Percentiles rank a stretch among this genome's conserved stretches.
phyloP scores from a whole-genome alignment of 768 basidiomycete species.

The Paxillus rubicundulus region DNA sequence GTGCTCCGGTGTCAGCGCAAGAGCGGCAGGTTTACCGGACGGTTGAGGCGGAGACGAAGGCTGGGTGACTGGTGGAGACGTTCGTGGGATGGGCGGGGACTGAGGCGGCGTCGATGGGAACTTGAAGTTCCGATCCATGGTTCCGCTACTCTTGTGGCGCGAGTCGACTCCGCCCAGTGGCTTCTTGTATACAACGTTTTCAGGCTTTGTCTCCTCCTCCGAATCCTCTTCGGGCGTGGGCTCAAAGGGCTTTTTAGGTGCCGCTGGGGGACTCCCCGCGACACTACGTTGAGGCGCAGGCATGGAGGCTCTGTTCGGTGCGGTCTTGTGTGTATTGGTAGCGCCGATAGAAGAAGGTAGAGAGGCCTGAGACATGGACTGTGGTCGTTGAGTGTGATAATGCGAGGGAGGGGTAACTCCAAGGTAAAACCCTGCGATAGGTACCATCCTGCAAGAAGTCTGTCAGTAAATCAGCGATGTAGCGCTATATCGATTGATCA shows the following conservation, averaged over 20 bases:
- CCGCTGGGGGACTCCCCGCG: slow-evolving; percentile 41
- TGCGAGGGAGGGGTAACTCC: slow-evolving; percentile 55
- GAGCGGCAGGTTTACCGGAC: slow-evolving; percentile 22
- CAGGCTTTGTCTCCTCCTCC: slow-evolving; percentile 34
- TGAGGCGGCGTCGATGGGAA: slow-evolving; percentile 47
- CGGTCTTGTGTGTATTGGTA: slow-evolving; percentile 31
- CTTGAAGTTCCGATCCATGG: slow-evolving; percentile 76
- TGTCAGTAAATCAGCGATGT: neutral
- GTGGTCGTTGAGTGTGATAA: slow-evolving; percentile 47
- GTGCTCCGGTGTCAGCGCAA: neutral
- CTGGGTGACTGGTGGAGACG: slow-evolving; percentile 29
- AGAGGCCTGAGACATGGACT: slow-evolving; percentile 74
- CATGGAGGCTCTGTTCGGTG: slow-evolving; percentile 64
- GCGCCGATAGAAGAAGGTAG: slow-evolving; percentile 42
- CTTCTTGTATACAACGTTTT: slow-evolving; percentile 24
- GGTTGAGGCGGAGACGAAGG: slow-evolving; percentile 23
- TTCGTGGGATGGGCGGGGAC: slow-evolving; percentile 12
- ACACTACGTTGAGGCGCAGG: slow-evolving; percentile 51
- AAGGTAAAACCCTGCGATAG: slow-evolving; percentile 81
- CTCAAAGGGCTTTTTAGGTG: slow-evolving; percentile 40
- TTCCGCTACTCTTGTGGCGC: slow-evolving; percentile 55
- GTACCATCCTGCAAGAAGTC: slow-evolving; percentile 66
- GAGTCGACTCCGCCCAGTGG: slow-evolving; percentile 10
- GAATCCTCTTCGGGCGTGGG: slow-evolving; percentile 51
- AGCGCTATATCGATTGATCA: slow-evolving; percentile 1